Base-by-base conservation (phyloP, 73 alveolate species). In the Paramecium bursaria region DNA sequence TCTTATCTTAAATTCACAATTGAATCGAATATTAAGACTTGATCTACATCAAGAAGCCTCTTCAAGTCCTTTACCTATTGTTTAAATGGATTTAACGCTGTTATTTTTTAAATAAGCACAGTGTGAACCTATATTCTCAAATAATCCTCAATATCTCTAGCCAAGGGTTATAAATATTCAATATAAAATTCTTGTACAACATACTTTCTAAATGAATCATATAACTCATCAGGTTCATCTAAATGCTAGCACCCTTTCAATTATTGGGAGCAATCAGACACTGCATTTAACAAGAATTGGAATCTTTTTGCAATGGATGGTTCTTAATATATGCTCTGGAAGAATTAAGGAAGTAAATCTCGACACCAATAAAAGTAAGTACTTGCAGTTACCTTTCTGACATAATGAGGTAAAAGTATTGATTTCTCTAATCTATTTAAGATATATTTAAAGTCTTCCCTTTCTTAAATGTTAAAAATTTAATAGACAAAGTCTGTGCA, bases 121-220 rank as follows among this genome's bases (percentile, higher is more conserved):
- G 93, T 75, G 90, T 97, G 99, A 48, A 96, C 95, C 87, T 96
- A 95, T 30, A 94, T 86, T 76, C 99, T 91, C 74, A 97, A 86
- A 75, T 96, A 99, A 52, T 90, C 97, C 75, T 97, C 99, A 48
- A 97, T 90, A 73, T 94, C 94, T 74, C 98, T 74, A 42, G 97
- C 77, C 22, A 97, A 82, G 1, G 94, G 92, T 49, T 87, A 88
- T 74, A 95, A 87, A 44, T 96, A 92, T 44, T 90, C 53, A 23
- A 82, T 31, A 52, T 89, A 91, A 74, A 91, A 91, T 10, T 93
- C 88, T 26, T 88, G 25, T 47, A 86, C 82, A 19, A 96, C 88
- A 49, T 94, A 97, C 50, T 96, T 91, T 87, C 96, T 96, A 87
- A 91, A 94, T 57, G 91, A 86, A 75, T 96, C 95, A 26, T 90